Evolutionary conservation across 2,329 filamentous ascomycete genomes (phyloP).

Genomic region (Bipolaris victoriae): DNA sequence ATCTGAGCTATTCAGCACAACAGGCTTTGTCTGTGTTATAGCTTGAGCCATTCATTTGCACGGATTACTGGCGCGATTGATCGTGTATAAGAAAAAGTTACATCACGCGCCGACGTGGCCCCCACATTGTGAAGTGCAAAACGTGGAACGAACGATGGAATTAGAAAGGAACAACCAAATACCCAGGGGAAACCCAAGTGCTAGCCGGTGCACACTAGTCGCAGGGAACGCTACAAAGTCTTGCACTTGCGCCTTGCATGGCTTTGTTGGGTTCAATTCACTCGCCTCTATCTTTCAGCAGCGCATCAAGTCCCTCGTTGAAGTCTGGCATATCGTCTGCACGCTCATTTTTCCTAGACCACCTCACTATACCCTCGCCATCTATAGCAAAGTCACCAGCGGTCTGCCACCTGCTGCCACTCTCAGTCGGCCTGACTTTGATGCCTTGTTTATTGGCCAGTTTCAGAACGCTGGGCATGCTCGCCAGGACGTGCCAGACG

Average conservation of each 20-base stretch:
- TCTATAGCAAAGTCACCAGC: slow-evolving; percentile 69
- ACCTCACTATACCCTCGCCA: slow-evolving; percentile 58
- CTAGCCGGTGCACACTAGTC: background rate
- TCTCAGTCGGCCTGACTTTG: slow-evolving; percentile 69
- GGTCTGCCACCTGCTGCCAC: slow-evolving; percentile 72
- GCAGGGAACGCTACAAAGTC: background rate
- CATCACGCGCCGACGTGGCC: background rate
- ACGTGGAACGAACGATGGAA: background rate
- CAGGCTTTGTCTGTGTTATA: background rate
- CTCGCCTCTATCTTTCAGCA: slow-evolving; percentile 5
- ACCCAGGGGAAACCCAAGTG: background rate
- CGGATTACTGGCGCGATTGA: background rate
- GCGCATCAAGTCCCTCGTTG: slow-evolving; percentile 51
- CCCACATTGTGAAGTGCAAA: background rate
- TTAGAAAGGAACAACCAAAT: background rate
- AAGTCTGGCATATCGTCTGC: slow-evolving; percentile 64
- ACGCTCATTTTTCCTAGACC: slow-evolving; percentile 56
- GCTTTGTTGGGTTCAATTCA: background rate
- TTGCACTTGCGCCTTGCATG: background rate
- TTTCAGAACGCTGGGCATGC: slow-evolving; percentile 63
- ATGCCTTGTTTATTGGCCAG: slow-evolving; percentile 69
- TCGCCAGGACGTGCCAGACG: slow-evolving; percentile 66
- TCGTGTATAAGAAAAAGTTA: background rate
- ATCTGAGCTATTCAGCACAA: background rate
- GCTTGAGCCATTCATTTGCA: background rate